Conservation (phyloP, 2,329 filamentous ascomycete genomes). For the Stagonosporopsis tanaceti region DNA sequence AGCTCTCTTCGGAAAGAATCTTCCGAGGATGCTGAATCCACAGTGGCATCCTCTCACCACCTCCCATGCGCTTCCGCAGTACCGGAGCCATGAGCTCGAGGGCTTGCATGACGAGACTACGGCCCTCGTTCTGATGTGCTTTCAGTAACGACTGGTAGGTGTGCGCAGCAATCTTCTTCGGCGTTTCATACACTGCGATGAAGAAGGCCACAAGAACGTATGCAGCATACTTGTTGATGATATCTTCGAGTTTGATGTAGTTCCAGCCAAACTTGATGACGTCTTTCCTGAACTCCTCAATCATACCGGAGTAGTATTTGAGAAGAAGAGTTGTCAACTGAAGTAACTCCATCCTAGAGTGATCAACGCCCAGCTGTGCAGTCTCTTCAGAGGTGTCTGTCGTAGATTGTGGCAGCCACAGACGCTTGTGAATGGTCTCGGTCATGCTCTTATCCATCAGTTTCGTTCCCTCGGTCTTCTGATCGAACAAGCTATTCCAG, state of each 20-base stretch:
- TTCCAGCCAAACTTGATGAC: constrained; percentile 99
- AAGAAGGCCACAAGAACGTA: constrained; percentile 98
- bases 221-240: constrained; percentile 98
- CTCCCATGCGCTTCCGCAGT: constrained; percentile 81
- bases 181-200: constrained; percentile 95
- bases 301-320: constrained; percentile 88
- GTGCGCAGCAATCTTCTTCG: constrained; percentile 92
- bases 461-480: constrained; percentile 66
- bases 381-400: constrained; percentile 84
- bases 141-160: constrained; percentile 91
- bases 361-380: constrained; percentile 85
- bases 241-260: constrained; percentile 93
- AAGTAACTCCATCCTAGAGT: constrained; percentile 93
- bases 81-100: constrained; percentile 95
- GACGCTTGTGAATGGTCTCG: constrained; percentile 86
- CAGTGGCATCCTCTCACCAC: constrained; percentile 76
- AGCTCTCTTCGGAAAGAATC: constrained; percentile 91
- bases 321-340: constrained; percentile 94
- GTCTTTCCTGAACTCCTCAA: constrained; percentile 93
- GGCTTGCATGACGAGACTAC: constrained; percentile 90
- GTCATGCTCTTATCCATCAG: constrained; percentile 88
- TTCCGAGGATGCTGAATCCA: constrained; percentile 92
- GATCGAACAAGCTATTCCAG: constrained; percentile 65
- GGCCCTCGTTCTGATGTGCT: constrained; percentile 94
- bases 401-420: constrained; percentile 87